These are phyloP conservation scores for Trichoderma endophyticum DNA, from an alignment of 2,329 filamentous ascomycete genomes.

Conservation along the genomic window DNA sequence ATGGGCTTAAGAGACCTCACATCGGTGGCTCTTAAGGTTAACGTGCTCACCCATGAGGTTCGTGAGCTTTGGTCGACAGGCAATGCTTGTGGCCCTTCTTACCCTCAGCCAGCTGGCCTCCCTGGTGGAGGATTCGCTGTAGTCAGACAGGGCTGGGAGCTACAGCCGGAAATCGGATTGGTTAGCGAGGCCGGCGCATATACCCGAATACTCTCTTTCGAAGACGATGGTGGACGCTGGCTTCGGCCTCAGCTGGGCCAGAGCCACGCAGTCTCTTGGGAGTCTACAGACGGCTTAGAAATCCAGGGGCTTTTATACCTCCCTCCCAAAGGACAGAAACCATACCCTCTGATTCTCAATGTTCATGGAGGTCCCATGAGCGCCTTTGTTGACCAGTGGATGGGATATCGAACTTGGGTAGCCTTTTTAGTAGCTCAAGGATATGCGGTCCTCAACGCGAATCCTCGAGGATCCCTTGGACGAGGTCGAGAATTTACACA, in stretches of 20 bases:
- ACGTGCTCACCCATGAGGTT: too few species aligned
- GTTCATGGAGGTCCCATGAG: slow-evolving; percentile 1
- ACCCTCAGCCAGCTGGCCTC: too few species aligned
- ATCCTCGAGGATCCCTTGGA: slow-evolving; percentile 19
- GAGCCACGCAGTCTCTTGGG: not conserved
- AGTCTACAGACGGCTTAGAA: not conserved
- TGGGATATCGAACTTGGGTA: not conserved
- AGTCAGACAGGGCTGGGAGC: too few species aligned
- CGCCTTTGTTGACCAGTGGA: not conserved
- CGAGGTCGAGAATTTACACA: too few species aligned
- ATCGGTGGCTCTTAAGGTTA: too few species aligned
- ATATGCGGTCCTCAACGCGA: slow-evolving; percentile 17
- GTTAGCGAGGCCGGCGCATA: not conserved
- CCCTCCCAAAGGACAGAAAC: not conserved
- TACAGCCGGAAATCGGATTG: too few species aligned
- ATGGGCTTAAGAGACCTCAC: too few species aligned
- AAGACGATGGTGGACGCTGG: not conserved
- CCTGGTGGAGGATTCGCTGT: too few species aligned
- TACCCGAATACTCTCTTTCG: not conserved
- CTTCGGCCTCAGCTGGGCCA: not conserved
- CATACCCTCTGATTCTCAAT: slow-evolving; percentile 9
- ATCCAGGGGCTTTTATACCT: slow-evolving; percentile 5
- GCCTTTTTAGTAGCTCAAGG: slow-evolving; percentile 10
- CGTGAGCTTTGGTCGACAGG: too few species aligned
- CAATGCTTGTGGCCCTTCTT: too few species aligned